phyloP scores from a whole-genome alignment of 345 rosid genomes.

The Anastatica hierochuntica region DNA sequence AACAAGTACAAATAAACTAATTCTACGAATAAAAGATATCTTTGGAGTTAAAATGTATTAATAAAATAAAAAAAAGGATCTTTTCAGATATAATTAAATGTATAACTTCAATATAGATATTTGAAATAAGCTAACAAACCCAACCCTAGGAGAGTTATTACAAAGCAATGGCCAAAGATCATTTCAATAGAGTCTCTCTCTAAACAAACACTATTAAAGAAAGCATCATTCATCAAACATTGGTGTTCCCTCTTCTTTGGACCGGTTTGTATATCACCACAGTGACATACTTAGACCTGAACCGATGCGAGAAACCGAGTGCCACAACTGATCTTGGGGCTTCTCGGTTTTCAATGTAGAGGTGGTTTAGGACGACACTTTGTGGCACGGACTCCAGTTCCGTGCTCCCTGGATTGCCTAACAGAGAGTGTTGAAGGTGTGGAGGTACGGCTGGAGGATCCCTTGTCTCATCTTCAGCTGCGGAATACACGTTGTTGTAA shows the following conservation, averaged over 20 bases:
- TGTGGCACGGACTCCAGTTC: conserved; percentile 52
- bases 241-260: conserved; percentile 50
- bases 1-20: too few relatives aligned
- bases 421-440: conserved; percentile 61
- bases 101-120: too few relatives aligned
- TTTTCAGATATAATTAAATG: too few relatives aligned
- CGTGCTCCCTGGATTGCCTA: conserved; percentile 38
- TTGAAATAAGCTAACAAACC: too few relatives aligned
- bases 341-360: conserved; percentile 79
- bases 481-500: conserved; percentile 57
- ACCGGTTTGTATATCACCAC: conserved; percentile 92
- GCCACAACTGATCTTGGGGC: conserved; percentile 84
- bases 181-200: too few relatives aligned
- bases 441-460: conserved; percentile 84
- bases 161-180: too few relatives aligned
- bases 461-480: conserved; percentile 67
- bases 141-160: too few relatives aligned
- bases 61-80: too few relatives aligned
- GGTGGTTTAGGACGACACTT: conserved; percentile 70
- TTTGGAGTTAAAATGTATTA: too few relatives aligned
- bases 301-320: conserved; percentile 90
- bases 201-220: too few relatives aligned
- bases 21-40: too few relatives aligned
- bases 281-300: conserved; percentile 75
- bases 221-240: conserved; percentile 38